Evolutionary conservation across 148 eudicot genomes (phyloP), one percentile per base, ranked within the genome.

Genomic region (Suaeda aralocaspica): DNA sequence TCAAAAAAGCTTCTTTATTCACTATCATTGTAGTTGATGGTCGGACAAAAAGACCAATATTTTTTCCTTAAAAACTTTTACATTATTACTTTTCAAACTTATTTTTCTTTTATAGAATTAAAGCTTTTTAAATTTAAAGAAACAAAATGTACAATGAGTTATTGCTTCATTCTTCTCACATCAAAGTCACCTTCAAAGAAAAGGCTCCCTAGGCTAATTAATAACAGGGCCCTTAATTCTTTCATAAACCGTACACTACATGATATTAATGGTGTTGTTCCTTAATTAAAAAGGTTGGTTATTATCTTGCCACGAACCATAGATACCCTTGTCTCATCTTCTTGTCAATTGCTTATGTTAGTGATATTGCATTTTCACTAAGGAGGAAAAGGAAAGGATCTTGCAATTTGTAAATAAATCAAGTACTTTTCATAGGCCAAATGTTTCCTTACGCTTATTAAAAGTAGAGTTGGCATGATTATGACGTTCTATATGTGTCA

Each of bases 251-350:
- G 50, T 74, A 74, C 67, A 59, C 28, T 53, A 68, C 36, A 59
- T 36, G 13, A 30, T 16, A n/a, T 18, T 39, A 53, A 55, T 42
- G 52, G 14, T 28, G 33, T 68, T 60, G 55, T 75, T 42, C 68
- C 46, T 36, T 19, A 34, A 18, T 33, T 13, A 30, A 26, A 76
- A 69, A 41, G 70, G 22, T 44, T 76, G 79, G 74, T 64, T 29
- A 42, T 64, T n/a, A 53, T 76, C 25, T 53, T 70, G 79, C 74
- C 79, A 76, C 79, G 31, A 50, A 58, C 57, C 22, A 42, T 28
- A 58, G 15, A 15, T 59, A 51, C 59, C 66, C 36, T 44, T 34
- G 59, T 74, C 59, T 10, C 12, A 67, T 49, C 51, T 4, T 48
- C 19, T 29, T 68, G 49, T 36, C 60, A 53, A 21, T 68, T 68